Evolutionary conservation across 1,139 yeast species (phyloP).

Genomic region (Saccharomycopsis phalli): DNA sequence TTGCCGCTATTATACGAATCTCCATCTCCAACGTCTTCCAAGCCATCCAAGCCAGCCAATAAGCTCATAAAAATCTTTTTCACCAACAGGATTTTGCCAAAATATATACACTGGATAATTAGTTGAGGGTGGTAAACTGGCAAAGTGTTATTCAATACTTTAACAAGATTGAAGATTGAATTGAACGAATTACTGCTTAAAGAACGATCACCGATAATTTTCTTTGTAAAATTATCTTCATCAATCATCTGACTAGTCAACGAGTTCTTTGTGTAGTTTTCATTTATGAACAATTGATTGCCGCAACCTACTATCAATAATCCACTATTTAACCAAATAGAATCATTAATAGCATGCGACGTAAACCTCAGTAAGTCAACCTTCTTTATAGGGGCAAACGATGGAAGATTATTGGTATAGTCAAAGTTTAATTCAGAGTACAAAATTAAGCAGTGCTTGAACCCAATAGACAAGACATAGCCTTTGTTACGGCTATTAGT

Average conservation of each 20-base stretch:
- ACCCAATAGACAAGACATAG: constrained; percentile 76
- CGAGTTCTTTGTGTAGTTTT: constrained; percentile 35
- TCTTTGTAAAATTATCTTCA: constrained; percentile 33
- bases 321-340: constrained; percentile 77
- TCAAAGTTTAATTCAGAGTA: constrained; percentile 83
- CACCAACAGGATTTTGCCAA: constrained; percentile 50
- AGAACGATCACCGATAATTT: constrained; percentile 23
- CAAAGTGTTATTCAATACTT: constrained; percentile 78
- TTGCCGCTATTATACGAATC: constrained; percentile 12
- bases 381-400: constrained; percentile 67
- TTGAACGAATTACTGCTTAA: constrained; percentile 30
- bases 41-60: constrained; percentile 30
- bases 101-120: constrained; percentile 65
- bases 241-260: constrained; percentile 45
- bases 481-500: constrained; percentile 61
- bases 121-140: constrained; percentile 92
- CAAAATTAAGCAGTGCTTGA: constrained; percentile 48
- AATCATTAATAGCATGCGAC: constrained; percentile 77
- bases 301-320: constrained; percentile 80
- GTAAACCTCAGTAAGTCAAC: constrained; percentile 67
- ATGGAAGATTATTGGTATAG: constrained; percentile 70
- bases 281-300: constrained; percentile 78
- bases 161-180: constrained; percentile 53
- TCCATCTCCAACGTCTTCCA: constrained; percentile 22
- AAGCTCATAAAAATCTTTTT: constrained; percentile 48